Base-by-base conservation (phyloP, 1,284 basidiomycete species). In the Fomitiporia mediterranea region DNA sequence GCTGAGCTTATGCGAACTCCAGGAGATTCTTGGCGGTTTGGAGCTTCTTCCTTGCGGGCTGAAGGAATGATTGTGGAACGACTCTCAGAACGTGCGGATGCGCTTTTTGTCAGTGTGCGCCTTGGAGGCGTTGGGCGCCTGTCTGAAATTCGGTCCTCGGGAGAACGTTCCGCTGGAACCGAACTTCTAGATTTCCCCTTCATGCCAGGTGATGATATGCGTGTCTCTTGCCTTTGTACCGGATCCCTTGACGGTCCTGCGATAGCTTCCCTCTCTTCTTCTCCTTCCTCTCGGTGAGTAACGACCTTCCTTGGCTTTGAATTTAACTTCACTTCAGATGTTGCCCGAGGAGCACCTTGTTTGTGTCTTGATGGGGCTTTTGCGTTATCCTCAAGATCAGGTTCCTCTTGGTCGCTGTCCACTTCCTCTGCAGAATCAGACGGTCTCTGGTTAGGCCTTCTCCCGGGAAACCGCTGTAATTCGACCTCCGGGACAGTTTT, bases 51-150 rank as follows among this genome's bases (percentile, higher is more conserved):
- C 13, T 17, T 8, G 13, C 27, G 25, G 27, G 27, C 30, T 28
- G 25, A 28, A 46, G 44, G 17, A 46, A 13, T 28, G 30, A 9
- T 5, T 15, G 25, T 15, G 27, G 13, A 7, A 17, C 27, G 7
- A 15, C 9, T 9, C 21, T 5, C 6, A 7, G 7, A 5, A 4
- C 17, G 17, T 21, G 17, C 44, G 13, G 44, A 30, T 6, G 13
- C 30, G 27, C 25, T 27, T 30, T 46, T 46, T 8, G 25, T 15
- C 11, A 46, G 44, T n/a, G 44, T 46, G 17, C 44, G 44, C 15
- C 44, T 46, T 7, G 44, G 44, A 46, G 44, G 44, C 3, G 44
- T 46, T 15, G 44, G 44, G 7, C 44, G 23, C 44, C 27, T 46
- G n/a, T 46, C 25, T 15, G 7, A 15, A 15, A 46, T 30, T 30